Evolutionary conservation across 768 basidiomycete genomes (phyloP).

Genomic region (Tubosaeta brunneosetosa): DNA sequence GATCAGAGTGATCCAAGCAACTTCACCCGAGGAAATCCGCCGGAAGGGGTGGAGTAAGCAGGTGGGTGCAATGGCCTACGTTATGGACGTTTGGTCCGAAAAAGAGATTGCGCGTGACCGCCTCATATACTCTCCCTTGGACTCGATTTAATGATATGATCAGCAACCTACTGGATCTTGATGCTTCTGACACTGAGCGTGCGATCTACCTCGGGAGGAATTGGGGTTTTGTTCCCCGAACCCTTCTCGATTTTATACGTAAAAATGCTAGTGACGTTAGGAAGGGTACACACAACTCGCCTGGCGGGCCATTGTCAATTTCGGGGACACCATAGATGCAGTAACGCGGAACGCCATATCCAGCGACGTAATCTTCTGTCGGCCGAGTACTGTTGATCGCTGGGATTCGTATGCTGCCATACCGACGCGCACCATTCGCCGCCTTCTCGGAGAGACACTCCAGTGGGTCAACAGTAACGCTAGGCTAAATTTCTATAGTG

Average conservation of each 20-base stretch:
- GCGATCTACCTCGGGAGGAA: neutral
- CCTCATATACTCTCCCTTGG: too few species aligned
- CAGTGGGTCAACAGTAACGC: neutral
- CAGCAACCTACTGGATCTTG: neutral
- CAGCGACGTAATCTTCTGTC: neutral
- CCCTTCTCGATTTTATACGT: neutral
- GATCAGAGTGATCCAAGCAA: neutral
- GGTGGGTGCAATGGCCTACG: neutral
- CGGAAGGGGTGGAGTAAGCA: conserved; percentile 3
- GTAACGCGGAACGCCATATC: too few species aligned
- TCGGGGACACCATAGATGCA: too few species aligned
- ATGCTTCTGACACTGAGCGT: neutral
- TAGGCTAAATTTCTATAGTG: neutral
- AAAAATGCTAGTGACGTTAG: neutral
- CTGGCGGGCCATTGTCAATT: too few species aligned
- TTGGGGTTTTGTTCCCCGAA: neutral
- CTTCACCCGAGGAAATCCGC: neutral
- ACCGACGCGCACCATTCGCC: neutral
- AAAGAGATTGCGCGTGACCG: neutral
- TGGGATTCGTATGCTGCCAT: too few species aligned
- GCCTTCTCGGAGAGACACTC: neutral
- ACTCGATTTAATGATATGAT: neutral
- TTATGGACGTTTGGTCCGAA: conserved; percentile 4
- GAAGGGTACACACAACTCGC: neutral
- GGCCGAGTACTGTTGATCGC: neutral